Conservation (phyloP, 176 grass and related monocot genomes). For the Panicum miliaceum region DNA sequence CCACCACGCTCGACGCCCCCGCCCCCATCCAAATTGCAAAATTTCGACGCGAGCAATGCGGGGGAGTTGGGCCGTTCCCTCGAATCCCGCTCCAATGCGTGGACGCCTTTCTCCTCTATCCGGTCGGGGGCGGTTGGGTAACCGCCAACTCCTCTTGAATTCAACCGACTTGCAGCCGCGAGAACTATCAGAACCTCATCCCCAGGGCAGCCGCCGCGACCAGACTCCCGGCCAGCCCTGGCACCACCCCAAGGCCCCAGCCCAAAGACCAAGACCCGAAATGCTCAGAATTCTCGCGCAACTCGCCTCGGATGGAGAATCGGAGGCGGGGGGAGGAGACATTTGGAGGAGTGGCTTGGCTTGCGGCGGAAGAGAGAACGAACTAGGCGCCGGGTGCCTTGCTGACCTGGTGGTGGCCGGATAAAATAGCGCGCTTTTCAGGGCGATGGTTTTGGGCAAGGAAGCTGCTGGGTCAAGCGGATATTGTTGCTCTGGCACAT, state of each 20-base stretch:
- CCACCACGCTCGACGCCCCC: slow-evolving; percentile 55
- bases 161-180: slow-evolving; percentile 19
- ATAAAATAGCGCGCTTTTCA: slow-evolving; percentile 25
- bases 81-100: neutral
- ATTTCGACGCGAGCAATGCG: neutral
- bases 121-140: neutral
- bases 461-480: slow-evolving; percentile 14
- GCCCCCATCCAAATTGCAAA: slow-evolving; percentile 54
- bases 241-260: neutral
- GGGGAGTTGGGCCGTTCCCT: neutral
- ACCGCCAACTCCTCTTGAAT: slow-evolving; percentile 1
- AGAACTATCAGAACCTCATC: neutral
- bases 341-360: neutral
- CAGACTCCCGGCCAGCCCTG: neutral
- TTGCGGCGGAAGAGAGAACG: neutral
- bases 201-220: neutral
- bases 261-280: neutral
- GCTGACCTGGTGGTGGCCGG: slow-evolving; percentile 28
- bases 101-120: neutral
- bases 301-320: neutral
- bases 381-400: neutral
- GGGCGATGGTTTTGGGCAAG: neutral
- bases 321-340: neutral
- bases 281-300: slow-evolving; percentile 9
- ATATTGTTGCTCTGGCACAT: slow-evolving; percentile 26